phyloP scores from a whole-genome alignment of 2,329 filamentous ascomycete genomes.

The Nemania serpens region DNA sequence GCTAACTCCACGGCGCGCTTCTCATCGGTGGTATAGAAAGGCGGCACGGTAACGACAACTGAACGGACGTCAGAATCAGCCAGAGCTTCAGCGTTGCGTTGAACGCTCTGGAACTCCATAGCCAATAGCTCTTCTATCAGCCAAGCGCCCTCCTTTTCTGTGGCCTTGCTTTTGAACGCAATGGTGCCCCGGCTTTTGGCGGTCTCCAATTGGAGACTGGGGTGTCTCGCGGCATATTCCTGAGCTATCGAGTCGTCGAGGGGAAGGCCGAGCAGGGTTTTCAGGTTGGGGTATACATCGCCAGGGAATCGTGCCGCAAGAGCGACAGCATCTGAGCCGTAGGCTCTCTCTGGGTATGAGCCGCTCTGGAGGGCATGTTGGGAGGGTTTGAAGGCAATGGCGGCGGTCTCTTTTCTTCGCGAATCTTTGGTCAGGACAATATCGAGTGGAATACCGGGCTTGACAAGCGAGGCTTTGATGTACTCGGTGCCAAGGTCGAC shows the following conservation, averaged over 20 bases:
- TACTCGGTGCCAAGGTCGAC: conserved; percentile 96
- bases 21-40: conserved; percentile 90
- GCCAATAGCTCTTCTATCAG: conserved; percentile 91
- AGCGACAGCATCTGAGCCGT: conserved; percentile 89
- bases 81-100: conserved; percentile 82
- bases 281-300: conserved; percentile 94
- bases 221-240: conserved; percentile 77
- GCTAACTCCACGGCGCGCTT: conserved; percentile 84
- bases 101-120: conserved; percentile 93
- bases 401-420: conserved; percentile 89
- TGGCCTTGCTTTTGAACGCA: conserved; percentile 76
- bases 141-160: conserved; percentile 66
- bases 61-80: conserved; percentile 79
- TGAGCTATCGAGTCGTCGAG: conserved; percentile 64
- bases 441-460: conserved; percentile 94
- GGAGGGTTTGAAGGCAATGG: conserved; percentile 91
- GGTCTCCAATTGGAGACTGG: conserved; percentile 71
- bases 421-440: conserved; percentile 98
- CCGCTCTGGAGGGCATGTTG: conserved; percentile 65
- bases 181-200: conserved; percentile 68
- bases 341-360: conserved; percentile 83
- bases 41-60: conserved; percentile 84
- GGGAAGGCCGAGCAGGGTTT: conserved; percentile 80
- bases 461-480: conserved; percentile 94
- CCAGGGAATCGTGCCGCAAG: conserved; percentile 85